Evolutionary conservation across 331 rosid species (phyloP), one percentile per base, ranked within the genome.

Genomic region (Prunus yedoensis): DNA sequence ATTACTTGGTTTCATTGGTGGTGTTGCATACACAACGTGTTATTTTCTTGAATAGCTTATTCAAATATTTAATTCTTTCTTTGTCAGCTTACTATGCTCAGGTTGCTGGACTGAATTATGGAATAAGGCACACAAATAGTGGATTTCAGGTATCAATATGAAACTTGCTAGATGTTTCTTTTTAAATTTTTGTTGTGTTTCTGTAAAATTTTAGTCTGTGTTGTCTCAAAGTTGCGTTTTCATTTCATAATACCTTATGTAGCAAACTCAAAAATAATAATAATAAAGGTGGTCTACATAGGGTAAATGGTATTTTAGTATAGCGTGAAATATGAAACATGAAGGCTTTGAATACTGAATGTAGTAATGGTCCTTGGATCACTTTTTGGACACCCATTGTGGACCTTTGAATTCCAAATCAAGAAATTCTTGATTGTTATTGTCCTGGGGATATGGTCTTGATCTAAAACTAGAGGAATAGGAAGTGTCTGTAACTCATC

Each of bases 31-130:
- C 60, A 35, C 41, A 35, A 35, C 41, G 8, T 35, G 41, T 35
- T 35, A 5, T 5, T 35, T 35, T 35, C 52, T 62, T 46, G 11
- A 10, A 46, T 65, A 32, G 47, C 41, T 35, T 35, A 35, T 35
- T 51, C 50, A 41, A 82, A 82, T 20, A 81, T 66, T 70, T 30
- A 13, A 10, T 35, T 75, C n/a, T 49, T 52, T 62, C 57, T 13
- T 41, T 81, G 77, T 77, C 95, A 94, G 99, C 96, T 66, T 94
- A 90, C 80, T 78, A 86, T 77, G 99, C 99, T 75, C 88, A 75
- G 85, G 96, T 94, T 77, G 99, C 97, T 66, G 97, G 91, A 68
- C 89, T 94, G 74, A 77, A 83, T 82, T 94, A 92, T 73, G 77
- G 76, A 80, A 85, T 94, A 82, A 63, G n/a, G 70, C 85, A 52